Evolutionary conservation across 495 filamentous ascomycete genomes (phyloP).

Genomic region (Ramalina peruviana): DNA sequence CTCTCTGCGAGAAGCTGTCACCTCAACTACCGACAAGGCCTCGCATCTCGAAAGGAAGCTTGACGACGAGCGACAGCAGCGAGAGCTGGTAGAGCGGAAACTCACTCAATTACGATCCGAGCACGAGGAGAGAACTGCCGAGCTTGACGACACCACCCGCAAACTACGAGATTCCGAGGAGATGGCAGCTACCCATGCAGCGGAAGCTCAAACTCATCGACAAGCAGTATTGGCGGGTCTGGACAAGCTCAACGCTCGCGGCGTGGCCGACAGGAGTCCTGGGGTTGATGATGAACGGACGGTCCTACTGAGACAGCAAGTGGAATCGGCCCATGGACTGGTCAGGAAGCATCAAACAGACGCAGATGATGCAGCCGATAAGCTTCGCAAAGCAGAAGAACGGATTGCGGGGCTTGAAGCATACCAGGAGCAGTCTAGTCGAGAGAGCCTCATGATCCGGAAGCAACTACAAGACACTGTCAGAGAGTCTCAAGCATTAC

Average conservation of each 20-base stretch:
- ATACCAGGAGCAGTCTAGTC: slow-evolving; percentile 90
- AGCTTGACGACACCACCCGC: slow-evolving; percentile 61
- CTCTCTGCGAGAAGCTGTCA: slow-evolving; percentile 64
- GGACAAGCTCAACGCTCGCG: slow-evolving; percentile 47
- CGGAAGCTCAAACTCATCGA: slow-evolving; percentile 76
- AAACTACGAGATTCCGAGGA: slow-evolving; percentile 80
- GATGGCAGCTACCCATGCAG: slow-evolving; percentile 71
- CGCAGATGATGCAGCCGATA: slow-evolving; percentile 78
- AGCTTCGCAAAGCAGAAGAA: slow-evolving; percentile 82
- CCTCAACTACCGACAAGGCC: slow-evolving; percentile 62
- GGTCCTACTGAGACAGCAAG: slow-evolving; percentile 59
- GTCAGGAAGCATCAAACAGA: slow-evolving; percentile 78
- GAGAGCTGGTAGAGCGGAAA: slow-evolving; percentile 68
- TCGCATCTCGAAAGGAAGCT: slow-evolving; percentile 64
- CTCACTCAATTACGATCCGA: slow-evolving; percentile 66
- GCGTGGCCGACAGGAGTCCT: slow-evolving; percentile 31
- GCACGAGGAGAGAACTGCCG: slow-evolving; percentile 68
- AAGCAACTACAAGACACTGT: slow-evolving; percentile 75
- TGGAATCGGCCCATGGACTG: slow-evolving; percentile 61
- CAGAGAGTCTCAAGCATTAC: slow-evolving; percentile 62
- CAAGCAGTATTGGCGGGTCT: slow-evolving; percentile 72
- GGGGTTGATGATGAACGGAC: slow-evolving; percentile 62
- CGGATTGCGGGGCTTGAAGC: slow-evolving; percentile 91
- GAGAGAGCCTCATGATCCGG: slow-evolving; percentile 77
- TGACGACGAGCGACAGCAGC: slow-evolving; percentile 65